Base-by-base conservation (phyloP, 2,329 filamentous ascomycete genomes). In the Nigrospora osmanthi region DNA sequence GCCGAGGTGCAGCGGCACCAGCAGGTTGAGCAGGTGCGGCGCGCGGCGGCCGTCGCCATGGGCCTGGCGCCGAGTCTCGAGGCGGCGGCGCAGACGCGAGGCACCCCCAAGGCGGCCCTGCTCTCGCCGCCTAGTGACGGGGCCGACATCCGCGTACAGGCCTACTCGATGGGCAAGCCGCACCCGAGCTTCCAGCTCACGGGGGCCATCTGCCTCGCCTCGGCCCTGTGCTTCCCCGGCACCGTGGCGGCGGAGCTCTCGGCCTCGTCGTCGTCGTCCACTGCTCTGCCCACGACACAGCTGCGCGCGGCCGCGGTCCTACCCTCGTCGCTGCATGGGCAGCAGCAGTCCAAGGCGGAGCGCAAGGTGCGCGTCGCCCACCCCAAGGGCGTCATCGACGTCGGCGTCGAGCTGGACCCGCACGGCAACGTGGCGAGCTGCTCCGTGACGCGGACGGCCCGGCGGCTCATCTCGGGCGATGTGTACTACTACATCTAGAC, bases 81-180 rank as follows among this genome's bases (percentile, higher is more conserved):
- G 12, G 62, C 64, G 1, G 63, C 64, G 0, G 52, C 52, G 2
- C 43, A 49, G 3, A 53, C 55, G 1, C 52, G 61, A 30, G 62
- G 64, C 0, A 65, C 62, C 2, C 80, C 81, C 0, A 82, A 83
- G 56, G 73, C 82, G 14, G 74, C 75, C 6, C 58, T 83, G 2
- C 65, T 82, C 2, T 71, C 69, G 6, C 57, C 53, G 19, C 50
- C 48, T 19, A 37, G 37, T 4, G 34, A 14, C 9, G 43, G n/a
- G 11, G 48, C 59, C 2, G 69, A 75, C 54, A 59, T 75, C 4
- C 54, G 64, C 4, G 71, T 69, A 3, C 59, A 66, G 15, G 68
- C 73, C 0, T 68, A 75, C 42, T 75, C 70, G 0, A 75, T 76
- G 52, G 71, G 72, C 7, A 67, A 69, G 44, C 70, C 69, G 3